Evolutionary conservation across 345 rosid genomes (phyloP).

Genomic region (Eucalyptus sp.): DNA sequence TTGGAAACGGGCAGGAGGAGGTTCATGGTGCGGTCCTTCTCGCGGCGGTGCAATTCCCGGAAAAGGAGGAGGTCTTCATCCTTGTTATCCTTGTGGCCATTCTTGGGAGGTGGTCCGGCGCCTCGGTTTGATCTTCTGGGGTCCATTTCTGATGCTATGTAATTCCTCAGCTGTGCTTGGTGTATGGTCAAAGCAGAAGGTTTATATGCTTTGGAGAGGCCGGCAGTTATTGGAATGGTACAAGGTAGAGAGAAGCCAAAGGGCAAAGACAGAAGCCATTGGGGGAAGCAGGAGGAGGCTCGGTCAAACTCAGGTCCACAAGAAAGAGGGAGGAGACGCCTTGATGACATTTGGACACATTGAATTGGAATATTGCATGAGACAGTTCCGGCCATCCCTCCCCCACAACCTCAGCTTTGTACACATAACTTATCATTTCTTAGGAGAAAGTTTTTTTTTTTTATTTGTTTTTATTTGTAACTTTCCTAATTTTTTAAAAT

Average conservation of each 20-base stretch:
- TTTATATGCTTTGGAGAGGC: not conserved
- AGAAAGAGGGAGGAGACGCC: not conserved
- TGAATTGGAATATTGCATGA: not conserved
- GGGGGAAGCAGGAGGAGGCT: not conserved
- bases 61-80: constrained; percentile 51
- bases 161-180: not conserved
- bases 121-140: not conserved
- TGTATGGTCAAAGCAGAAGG: not conserved
- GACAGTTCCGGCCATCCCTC: not conserved
- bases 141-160: not conserved
- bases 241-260: not conserved
- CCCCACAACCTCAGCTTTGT: not conserved
- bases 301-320: not conserved
- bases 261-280: not conserved
- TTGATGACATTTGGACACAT: not conserved
- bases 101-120: not conserved
- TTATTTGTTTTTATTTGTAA: not conserved
- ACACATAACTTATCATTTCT: not conserved
- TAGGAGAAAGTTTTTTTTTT: not conserved
- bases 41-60: constrained; percentile 39
- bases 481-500: not conserved
- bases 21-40: constrained; percentile 21
- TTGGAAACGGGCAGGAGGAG: constrained; percentile 57
- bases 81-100: constrained; percentile 1
- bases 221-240: not conserved